Base-by-base conservation (phyloP, 2,329 filamentous ascomycete genomes). In the Dothiorella sarmentorum region DNA sequence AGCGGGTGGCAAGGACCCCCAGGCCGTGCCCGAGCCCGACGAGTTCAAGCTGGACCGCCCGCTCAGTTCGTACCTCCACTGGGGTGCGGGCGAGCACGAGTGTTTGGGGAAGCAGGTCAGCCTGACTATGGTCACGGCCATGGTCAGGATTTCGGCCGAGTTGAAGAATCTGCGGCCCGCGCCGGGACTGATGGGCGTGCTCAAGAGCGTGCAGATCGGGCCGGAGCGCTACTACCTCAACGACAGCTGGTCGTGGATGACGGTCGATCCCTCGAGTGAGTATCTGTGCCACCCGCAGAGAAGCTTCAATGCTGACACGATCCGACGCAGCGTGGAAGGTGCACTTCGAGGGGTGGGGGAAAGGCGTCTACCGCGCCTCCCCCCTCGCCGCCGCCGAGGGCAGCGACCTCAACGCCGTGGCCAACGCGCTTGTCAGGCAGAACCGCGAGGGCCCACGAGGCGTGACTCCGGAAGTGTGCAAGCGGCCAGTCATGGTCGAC, bases 241-340 rank as follows among this genome's bases (percentile, higher is more conserved):
- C 58, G 77, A 80, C 44, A 78, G 74, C 62, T 80, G 78, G 75
- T 78, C 77, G 1, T 76, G 75, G 45, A 71, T 80, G 15, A 68
- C 68, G 29, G 74, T 74, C 13, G 76, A 80, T 61, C 73, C 76
- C 2, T 78, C 72, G 61, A 79, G 78, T 80, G 74, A 74, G 67
- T 66, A 1, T 33, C n/a, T n/a, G n/a, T n/a, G n/a, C n/a, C n/a
- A n/a, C n/a, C n/a, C n/a, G n/a, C n/a, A n/a, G n/a, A n/a, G n/a
- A n/a, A n/a, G n/a, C n/a, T n/a, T n/a, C n/a, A n/a, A n/a, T n/a
- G n/a, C 22, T 29, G 29, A 58, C 15, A 9, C 10, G 4, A 9
- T 13, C 4, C 9, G 27, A 2, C 4, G 18, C 43, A 60, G 58
- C 58, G 6, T 60, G 58, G 58, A 60, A 60, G 42, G 13, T 60